Percentiles rank a stretch among this genome's conserved stretches.
phyloP scores from a whole-genome alignment of 768 basidiomycete species.

The Phaffia australis region DNA sequence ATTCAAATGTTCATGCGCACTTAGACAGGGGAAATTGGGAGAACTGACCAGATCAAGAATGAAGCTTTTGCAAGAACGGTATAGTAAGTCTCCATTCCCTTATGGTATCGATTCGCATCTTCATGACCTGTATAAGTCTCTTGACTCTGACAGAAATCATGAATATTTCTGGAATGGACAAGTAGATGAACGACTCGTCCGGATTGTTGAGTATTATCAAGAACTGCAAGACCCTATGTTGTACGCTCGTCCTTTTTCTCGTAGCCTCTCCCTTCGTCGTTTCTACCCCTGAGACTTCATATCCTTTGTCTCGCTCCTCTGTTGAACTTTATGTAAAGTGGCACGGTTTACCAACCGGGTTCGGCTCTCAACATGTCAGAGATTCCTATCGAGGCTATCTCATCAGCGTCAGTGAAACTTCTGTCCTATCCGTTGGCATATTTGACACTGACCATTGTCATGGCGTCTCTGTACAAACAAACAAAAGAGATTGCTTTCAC shows the following conservation, averaged over 20 bases:
- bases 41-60: conserved; percentile 15
- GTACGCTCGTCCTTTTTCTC: conserved; percentile 1
- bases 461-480: background rate
- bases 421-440: background rate
- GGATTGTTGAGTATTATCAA: conserved; percentile 12
- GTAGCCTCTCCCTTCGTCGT: too few relatives aligned
- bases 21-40: conserved; percentile 16
- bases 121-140: background rate
- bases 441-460: background rate
- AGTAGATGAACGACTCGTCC: conserved; percentile 14
- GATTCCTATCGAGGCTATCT: conserved; percentile 13
- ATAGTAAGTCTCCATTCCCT: conserved; percentile 13
- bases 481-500: conserved; percentile 18
- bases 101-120: background rate
- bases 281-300: background rate
- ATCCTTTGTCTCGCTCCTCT: background rate
- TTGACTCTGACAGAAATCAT: background rate
- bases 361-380: conserved; percentile 7
- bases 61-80: background rate
- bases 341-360: conserved; percentile 11
- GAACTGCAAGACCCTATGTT: conserved; percentile 5
- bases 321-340: background rate
- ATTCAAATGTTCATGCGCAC: conserved; percentile 17
- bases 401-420: background rate
- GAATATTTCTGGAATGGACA: background rate